Conservation (phyloP, 305 asterid genomes). For the Petunia hybrid region DNA sequence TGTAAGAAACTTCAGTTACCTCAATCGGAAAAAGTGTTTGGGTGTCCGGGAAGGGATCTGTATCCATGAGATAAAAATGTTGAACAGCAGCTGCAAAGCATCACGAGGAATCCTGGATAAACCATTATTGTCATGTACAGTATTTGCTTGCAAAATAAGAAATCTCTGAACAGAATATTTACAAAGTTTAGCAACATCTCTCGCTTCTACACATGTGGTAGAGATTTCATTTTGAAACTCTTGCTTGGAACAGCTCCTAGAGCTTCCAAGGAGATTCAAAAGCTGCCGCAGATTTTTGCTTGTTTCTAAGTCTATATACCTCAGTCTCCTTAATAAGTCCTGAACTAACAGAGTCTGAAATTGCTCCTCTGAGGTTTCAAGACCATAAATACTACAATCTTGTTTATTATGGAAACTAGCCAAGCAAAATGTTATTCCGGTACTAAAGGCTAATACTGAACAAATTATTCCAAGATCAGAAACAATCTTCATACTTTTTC, state of each 20-base stretch:
- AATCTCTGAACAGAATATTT: slow-evolving; percentile 60
- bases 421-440: slow-evolving; percentile 58
- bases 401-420: slow-evolving; percentile 49
- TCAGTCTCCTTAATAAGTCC: slow-evolving; percentile 68
- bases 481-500: slow-evolving; percentile 56
- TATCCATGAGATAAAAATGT: slow-evolving; percentile 57
- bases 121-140: slow-evolving; percentile 40
- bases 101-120: slow-evolving; percentile 39
- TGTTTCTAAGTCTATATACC: slow-evolving; percentile 50
- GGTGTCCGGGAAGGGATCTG: slow-evolving; percentile 75
- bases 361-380: slow-evolving; percentile 46
- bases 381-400: slow-evolving; percentile 35
- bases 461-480: slow-evolving; percentile 76
- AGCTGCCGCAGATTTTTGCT: slow-evolving; percentile 57
- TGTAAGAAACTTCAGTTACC: slow-evolving; percentile 49
- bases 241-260: slow-evolving; percentile 44
- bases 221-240: slow-evolving; percentile 49
- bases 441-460: slow-evolving; percentile 85
- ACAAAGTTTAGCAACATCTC: slow-evolving; percentile 57
- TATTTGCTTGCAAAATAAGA: slow-evolving; percentile 50
- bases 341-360: slow-evolving; percentile 55
- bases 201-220: slow-evolving; percentile 46
- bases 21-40: slow-evolving; percentile 63
- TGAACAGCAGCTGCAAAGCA: slow-evolving; percentile 58
- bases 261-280: slow-evolving; percentile 48